phyloP scores from a whole-genome alignment of 768 basidiomycete genomes.

The Candolleomyces eurysporus region DNA sequence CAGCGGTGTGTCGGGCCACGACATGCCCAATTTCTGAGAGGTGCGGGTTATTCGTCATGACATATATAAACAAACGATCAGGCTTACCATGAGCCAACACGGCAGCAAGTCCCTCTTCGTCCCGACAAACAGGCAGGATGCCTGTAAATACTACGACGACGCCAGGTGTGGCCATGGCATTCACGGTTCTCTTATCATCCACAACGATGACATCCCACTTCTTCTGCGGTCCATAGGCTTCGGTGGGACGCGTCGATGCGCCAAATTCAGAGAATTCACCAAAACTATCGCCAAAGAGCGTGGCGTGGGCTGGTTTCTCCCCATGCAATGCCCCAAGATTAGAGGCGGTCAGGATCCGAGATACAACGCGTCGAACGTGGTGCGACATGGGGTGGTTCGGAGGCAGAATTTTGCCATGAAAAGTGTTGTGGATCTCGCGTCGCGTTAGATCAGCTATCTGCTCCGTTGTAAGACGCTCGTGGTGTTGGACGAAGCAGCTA shows the following conservation, averaged over 20 bases:
- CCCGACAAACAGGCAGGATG: slow-evolving; percentile 71
- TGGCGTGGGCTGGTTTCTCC: slow-evolving; percentile 18
- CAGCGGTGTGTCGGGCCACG: slow-evolving; percentile 46
- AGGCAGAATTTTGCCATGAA: slow-evolving; percentile 56
- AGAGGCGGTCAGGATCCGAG: slow-evolving; percentile 65
- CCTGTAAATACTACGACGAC: slow-evolving; percentile 87
- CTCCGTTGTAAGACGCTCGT: slow-evolving; percentile 12
- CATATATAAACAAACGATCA: background rate
- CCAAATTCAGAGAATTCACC: slow-evolving; percentile 26
- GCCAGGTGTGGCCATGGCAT: slow-evolving; percentile 80
- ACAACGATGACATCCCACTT: slow-evolving; percentile 79
- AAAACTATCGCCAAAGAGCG: slow-evolving; percentile 18
- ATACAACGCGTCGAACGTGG: slow-evolving; percentile 69
- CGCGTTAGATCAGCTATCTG: slow-evolving; percentile 39
- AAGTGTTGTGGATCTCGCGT: slow-evolving; percentile 50
- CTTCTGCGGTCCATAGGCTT: slow-evolving; percentile 31
- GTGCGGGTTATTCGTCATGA: background rate
- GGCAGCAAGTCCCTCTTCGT: slow-evolving; percentile 81
- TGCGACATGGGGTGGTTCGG: slow-evolving; percentile 60
- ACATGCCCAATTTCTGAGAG: slow-evolving; percentile 3
- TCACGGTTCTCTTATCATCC: slow-evolving; percentile 64
- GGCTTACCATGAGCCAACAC: slow-evolving; percentile 77
- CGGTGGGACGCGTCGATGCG: slow-evolving; percentile 14
- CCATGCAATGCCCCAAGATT: slow-evolving; percentile 63
- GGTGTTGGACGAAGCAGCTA: background rate